Percentiles rank a stretch among this genome's conserved stretches.
phyloP scores from a whole-genome alignment of 805 yeast genomes.

The Candida sonorensis region DNA sequence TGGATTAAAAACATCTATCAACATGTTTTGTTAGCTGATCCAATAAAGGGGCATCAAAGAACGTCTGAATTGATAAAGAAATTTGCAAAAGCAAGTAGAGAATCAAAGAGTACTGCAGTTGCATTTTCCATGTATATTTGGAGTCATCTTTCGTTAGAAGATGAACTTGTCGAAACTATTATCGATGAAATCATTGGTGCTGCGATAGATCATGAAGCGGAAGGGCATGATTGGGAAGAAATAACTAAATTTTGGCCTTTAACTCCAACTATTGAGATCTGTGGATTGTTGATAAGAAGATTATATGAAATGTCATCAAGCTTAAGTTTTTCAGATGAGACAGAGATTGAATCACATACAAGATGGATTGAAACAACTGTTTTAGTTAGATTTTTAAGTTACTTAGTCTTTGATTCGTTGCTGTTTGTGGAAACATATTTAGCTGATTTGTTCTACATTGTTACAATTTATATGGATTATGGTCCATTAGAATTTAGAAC shows the following conservation, averaged over 20 bases:
- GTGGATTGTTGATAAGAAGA: constrained; percentile 55
- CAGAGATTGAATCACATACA: constrained; percentile 42
- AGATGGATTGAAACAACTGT: constrained; percentile 70
- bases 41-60: constrained; percentile 52
- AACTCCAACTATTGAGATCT: constrained; percentile 65
- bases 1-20: constrained; percentile 68
- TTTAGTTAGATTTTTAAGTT: constrained; percentile 54
- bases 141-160: constrained; percentile 59
- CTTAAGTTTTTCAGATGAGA: constrained; percentile 37
- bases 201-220: constrained; percentile 73
- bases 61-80: constrained; percentile 56
- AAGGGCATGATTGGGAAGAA: constrained; percentile 60
- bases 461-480: constrained; percentile 52
- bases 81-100: constrained; percentile 51
- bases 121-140: constrained; percentile 57
- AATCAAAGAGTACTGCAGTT: constrained; percentile 40
- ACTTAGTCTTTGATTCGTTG: constrained; percentile 65
- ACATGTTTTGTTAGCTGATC: constrained; percentile 47
- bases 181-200: constrained; percentile 71
- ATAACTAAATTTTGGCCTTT: constrained; percentile 55
- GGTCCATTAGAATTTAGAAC: constrained; percentile 50
- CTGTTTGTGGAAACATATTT: constrained; percentile 54
- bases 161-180: constrained; percentile 46
- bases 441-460: constrained; percentile 65
- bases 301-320: constrained; percentile 49